Base-by-base conservation (phyloP, 2,329 filamentous ascomycete genomes). In the Monilinia fructigena region DNA sequence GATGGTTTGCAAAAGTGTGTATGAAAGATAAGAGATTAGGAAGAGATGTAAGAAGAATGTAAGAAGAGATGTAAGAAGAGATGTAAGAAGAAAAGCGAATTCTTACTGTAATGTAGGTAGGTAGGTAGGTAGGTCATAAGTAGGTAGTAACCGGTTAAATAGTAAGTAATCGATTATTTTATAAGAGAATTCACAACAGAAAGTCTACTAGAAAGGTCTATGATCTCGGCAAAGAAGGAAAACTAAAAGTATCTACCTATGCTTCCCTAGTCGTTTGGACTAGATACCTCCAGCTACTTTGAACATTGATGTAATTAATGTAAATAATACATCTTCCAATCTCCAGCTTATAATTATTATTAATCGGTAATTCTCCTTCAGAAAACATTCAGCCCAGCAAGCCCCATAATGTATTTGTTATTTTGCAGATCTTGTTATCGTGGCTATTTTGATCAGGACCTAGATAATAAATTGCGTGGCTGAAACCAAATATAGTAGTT, bases 401-500 rank as follows among this genome's bases (percentile, higher is more conserved):
- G 47, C 47, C 38, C 47, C 59, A 53, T 58, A 3, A 50, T 26
- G 23, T 40, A 40, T 38, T 28, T 55, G 20, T 63, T 11, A 42
- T 52, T 55, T 45, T 55, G 61, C 50, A 47, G 61, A 63, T 55
- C 50, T 55, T 16, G 16, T 47, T 40, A 38, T 31, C 28, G 28
- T 40, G 48, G 35, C 52, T 45, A 47, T 35, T 58, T 23, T 26
- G 31, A 64, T 45, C 53, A 45, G 23, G 7, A 56, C n/a, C 47
- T 23, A 31, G 40, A 50, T 58, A 48, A n/a, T 47, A 31, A 31
- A 40, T 65, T 50, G 62, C 28, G 38, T 65, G 42, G 54, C 42
- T 48, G 47, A 53, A 58, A 65, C 62, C 62, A 65, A 47, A 58
- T 40, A 52, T 59, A 20, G 20, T n/a, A 8, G 8, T 10, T 47